These are phyloP conservation scores for Alternaria metachromatica DNA, from an alignment of 2,329 filamentous ascomycete genomes.

Conservation along the genomic window DNA sequence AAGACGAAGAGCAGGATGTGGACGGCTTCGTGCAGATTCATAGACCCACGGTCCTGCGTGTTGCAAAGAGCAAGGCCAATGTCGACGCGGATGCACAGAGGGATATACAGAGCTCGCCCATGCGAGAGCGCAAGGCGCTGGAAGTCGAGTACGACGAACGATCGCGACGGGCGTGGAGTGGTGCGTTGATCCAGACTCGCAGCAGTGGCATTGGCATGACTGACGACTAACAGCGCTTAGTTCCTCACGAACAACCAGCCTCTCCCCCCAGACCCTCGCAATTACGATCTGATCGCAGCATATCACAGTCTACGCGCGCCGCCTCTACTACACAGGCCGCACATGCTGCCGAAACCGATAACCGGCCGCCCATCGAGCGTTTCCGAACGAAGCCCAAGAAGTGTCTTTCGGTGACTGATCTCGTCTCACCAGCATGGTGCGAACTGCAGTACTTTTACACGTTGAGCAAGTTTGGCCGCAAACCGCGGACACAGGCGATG, in stretches of 20 bases:
- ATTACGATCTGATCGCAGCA: not conserved
- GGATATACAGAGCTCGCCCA: conserved; percentile 26
- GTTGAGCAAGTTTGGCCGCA: conserved; percentile 77
- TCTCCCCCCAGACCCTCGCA: conserved; percentile 6
- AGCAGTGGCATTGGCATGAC: conserved; percentile 15
- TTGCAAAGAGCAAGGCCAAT: conserved; percentile 17
- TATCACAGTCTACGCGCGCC: not conserved
- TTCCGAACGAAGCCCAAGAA: conserved; percentile 81
- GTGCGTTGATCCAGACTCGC: conserved; percentile 23
- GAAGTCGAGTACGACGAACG: conserved; percentile 53
- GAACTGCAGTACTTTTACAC: conserved; percentile 93
- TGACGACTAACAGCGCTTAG: conserved; percentile 52
- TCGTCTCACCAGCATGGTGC: conserved; percentile 92
- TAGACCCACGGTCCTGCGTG: conserved; percentile 27
- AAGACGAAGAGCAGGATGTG: conserved; percentile 31
- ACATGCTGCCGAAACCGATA: conserved; percentile 40
- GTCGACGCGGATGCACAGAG: not conserved
- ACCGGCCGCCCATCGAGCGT: conserved; percentile 71
- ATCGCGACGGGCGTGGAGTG: conserved; percentile 46
- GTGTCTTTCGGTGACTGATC: conserved; percentile 83
- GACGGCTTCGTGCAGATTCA: conserved; percentile 57
- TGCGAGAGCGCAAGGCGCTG: conserved; percentile 36
- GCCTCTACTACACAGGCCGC: not conserved
- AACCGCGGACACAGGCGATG: conserved; percentile 82
- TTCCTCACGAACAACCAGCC: conserved; percentile 34